phyloP scores from a whole-genome alignment of 2,329 filamentous ascomycete species.

The Botrytis fabae region DNA sequence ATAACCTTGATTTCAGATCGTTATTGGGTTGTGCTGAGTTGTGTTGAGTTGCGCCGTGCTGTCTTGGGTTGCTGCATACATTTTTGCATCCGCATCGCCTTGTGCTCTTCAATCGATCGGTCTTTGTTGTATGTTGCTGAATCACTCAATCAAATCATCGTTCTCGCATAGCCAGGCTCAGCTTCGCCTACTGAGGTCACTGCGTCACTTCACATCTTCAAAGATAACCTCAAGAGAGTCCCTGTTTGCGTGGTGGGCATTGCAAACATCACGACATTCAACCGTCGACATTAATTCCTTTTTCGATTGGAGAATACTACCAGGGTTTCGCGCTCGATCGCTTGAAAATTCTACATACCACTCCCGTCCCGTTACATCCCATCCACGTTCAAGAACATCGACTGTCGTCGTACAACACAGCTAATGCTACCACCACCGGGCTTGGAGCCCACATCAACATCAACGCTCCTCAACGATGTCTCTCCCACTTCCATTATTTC shows the following conservation, averaged over 20 bases:
- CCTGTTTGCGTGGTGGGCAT: not conserved
- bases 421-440: conserved; percentile 39
- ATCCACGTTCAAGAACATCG: not conserved
- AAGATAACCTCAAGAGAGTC: conserved; percentile 19
- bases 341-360: not conserved
- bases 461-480: conserved; percentile 30
- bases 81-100: not conserved
- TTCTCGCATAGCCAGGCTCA: not conserved
- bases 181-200: conserved; percentile 8
- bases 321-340: not conserved
- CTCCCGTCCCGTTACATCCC: not conserved
- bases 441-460: conserved; percentile 34
- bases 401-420: conserved; percentile 17
- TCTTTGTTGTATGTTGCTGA: not conserved
- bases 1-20: not conserved
- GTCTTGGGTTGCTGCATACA: not conserved
- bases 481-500: conserved; percentile 31
- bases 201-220: conserved; percentile 1
- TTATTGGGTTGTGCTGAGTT: not conserved
- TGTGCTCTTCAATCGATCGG: not conserved
- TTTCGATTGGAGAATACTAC: not conserved
- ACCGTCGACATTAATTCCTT: not conserved
- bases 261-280: not conserved
- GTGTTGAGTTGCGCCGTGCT: too few relatives aligned
- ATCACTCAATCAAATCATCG: not conserved